Percentiles rank a stretch among this genome's conserved stretches.
phyloP scores from a whole-genome alignment of 2,329 filamentous ascomycete genomes.

The Microdochium trichocladiopsis region DNA sequence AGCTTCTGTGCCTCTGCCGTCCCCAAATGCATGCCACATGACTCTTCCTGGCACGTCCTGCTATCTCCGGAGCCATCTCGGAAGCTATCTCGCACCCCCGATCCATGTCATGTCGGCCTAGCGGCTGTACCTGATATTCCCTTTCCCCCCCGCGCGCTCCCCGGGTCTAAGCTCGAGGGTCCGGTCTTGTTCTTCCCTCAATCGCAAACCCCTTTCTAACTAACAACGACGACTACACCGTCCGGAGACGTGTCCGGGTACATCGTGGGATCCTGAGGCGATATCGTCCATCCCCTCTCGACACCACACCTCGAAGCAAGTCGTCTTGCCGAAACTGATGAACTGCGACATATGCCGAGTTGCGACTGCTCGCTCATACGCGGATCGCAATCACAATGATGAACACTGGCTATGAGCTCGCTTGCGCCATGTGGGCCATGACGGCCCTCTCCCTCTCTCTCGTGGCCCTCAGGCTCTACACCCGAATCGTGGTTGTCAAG shows the following conservation, averaged over 20 bases:
- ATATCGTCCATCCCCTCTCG: too few relatives aligned
- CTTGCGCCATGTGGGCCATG: conserved; percentile 25
- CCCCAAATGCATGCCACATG: too few relatives aligned
- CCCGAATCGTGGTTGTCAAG: conserved; percentile 21
- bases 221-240: too few relatives aligned
- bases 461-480: conserved; percentile 16
- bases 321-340: background rate
- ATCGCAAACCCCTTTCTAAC: background rate
- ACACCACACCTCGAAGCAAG: background rate
- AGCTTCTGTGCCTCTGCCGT: too few relatives aligned
- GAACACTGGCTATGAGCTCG: conserved; percentile 21
- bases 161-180: background rate
- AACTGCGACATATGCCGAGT: background rate
- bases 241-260: too few relatives aligned
- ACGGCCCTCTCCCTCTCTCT: conserved; percentile 17
- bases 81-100: background rate
- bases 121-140: background rate
- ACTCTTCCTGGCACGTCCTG: too few relatives aligned
- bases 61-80: too few relatives aligned
- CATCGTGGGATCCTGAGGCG: too few relatives aligned
- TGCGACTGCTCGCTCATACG: background rate
- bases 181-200: background rate
- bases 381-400: conserved; percentile 9
- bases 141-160: background rate
- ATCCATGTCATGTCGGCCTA: background rate